These are phyloP conservation scores for Ilyonectria mors-panacis DNA, from an alignment of 2,329 filamentous ascomycete genomes.

Conservation along the genomic window DNA sequence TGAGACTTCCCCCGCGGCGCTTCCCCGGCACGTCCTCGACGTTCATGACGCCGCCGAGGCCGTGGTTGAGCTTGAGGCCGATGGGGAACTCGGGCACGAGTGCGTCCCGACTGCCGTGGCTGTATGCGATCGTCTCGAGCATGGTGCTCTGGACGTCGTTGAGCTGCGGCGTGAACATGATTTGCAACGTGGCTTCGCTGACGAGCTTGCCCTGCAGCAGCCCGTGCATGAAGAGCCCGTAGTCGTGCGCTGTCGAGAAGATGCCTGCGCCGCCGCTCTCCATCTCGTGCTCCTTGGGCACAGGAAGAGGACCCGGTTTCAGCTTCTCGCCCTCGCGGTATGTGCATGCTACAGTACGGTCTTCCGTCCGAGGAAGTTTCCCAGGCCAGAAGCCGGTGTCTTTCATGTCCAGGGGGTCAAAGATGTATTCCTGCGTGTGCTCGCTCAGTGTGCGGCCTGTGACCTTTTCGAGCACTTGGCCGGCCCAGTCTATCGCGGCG, in stretches of 20 bases:
- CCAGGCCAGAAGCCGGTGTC: conserved; percentile 57
- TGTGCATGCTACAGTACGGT: conserved; percentile 40
- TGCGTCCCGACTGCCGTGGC: conserved; percentile 40
- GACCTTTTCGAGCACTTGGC: conserved; percentile 58
- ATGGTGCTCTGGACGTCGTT: conserved; percentile 45
- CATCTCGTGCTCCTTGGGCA: conserved; percentile 51
- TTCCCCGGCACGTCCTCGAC: conserved; percentile 57
- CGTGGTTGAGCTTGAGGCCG: conserved; percentile 53
- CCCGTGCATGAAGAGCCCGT: conserved; percentile 53
- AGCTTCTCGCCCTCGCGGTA: conserved; percentile 44
- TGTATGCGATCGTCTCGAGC: conserved; percentile 41
- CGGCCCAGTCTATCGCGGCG: conserved; percentile 63
- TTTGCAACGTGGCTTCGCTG: conserved; percentile 45
- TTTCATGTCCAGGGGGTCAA: conserved; percentile 54
- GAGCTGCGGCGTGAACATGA: conserved; percentile 61
- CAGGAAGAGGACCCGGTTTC: conserved; percentile 31
- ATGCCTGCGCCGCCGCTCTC: conserved; percentile 62
- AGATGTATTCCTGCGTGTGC: conserved; percentile 57
- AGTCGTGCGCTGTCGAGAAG: conserved; percentile 59
- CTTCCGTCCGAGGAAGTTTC: conserved; percentile 44
- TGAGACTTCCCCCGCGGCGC: conserved; percentile 59
- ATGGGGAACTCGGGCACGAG: conserved; percentile 56
- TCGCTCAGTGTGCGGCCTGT: conserved; percentile 54
- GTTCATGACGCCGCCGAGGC: conserved; percentile 58
- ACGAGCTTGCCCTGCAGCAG: conserved; percentile 53